Conservation (phyloP, 1,139 yeast genomes). For the Protomyces lactucae-debilis region DNA sequence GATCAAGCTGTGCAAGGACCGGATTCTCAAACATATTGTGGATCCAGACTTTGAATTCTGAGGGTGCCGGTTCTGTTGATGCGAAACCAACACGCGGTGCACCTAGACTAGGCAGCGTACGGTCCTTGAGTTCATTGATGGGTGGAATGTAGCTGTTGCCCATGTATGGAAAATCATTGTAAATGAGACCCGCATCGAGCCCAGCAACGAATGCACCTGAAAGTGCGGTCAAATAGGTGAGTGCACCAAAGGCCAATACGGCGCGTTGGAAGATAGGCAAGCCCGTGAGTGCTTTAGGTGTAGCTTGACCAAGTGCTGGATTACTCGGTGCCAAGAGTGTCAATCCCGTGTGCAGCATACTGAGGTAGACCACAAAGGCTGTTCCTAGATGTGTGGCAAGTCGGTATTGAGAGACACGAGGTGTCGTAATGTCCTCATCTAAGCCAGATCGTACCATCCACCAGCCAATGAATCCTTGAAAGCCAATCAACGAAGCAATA, state of each 20-base stretch:
- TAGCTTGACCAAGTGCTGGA: background rate
- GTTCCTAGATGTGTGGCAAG: slow-evolving; percentile 92
- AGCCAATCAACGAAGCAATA: slow-evolving; percentile 70
- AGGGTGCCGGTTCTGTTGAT: background rate
- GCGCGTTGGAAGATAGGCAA: slow-evolving; percentile 15
- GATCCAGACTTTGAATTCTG: slow-evolving; percentile 54
- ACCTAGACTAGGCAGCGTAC: slow-evolving; percentile 50
- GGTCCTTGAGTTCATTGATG: slow-evolving; percentile 65
- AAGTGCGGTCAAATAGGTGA: slow-evolving; percentile 61
- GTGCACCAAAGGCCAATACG: slow-evolving; percentile 12
- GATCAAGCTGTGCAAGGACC: slow-evolving; percentile 88
- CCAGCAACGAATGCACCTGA: slow-evolving; percentile 98
- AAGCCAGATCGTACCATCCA: slow-evolving; percentile 99
- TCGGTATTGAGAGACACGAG: slow-evolving; percentile 94
- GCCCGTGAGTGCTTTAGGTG: background rate
- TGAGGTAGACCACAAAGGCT: slow-evolving; percentile 80
- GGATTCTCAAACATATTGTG: slow-evolving; percentile 93
- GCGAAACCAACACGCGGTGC: background rate
- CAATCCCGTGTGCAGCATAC: slow-evolving; percentile 85
- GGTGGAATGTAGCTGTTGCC: slow-evolving; percentile 67
- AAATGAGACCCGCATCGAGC: slow-evolving; percentile 92
- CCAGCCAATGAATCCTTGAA: slow-evolving; percentile 98
- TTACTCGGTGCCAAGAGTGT: slow-evolving; percentile 49
- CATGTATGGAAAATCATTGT: slow-evolving; percentile 96
- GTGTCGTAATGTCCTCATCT: slow-evolving; percentile 72